Evolutionary conservation across 2,329 filamentous ascomycete genomes (phyloP).

Genomic region (Phialemoniopsis sp.): DNA sequence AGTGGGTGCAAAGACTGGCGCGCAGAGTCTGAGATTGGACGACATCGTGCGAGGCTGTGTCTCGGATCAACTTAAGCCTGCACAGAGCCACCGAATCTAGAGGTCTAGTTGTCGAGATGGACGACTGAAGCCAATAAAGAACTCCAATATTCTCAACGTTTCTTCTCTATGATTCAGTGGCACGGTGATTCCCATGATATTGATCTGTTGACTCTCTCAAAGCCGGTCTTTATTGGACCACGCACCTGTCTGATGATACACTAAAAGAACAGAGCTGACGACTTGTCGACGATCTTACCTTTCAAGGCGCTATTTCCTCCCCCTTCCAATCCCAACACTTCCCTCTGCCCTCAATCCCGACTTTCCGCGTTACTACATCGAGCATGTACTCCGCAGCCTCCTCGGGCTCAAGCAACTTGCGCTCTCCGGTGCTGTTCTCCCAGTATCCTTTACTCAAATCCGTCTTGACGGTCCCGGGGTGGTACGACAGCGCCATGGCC

Average conservation of each 20-base stretch:
- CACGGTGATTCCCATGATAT: too few species aligned
- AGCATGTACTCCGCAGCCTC: conserved; percentile 63
- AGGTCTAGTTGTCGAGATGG: not conserved
- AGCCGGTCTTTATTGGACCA: too few species aligned
- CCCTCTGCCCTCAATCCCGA: conserved; percentile 49
- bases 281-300: too few species aligned
- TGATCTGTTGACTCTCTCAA: too few species aligned
- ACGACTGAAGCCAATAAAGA: too few species aligned
- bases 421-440: conserved; percentile 53
- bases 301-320: conserved; percentile 55
- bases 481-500: conserved; percentile 66
- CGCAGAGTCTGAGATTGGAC: not conserved
- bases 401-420: conserved; percentile 62
- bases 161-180: too few species aligned
- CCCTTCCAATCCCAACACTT: conserved; percentile 68
- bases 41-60: conserved; percentile 8
- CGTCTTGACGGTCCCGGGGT: conserved; percentile 79
- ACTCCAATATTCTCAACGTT: too few species aligned
- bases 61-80: conserved; percentile 5
- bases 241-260: too few species aligned
- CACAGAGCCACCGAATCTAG: not conserved
- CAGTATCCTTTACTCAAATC: conserved; percentile 70
- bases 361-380: conserved; percentile 47
- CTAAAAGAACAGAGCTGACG: too few species aligned
- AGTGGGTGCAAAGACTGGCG: too few species aligned